Base-by-base conservation (phyloP, 352 stramenopile species). In the Thraustochytrium sp. region DNA sequence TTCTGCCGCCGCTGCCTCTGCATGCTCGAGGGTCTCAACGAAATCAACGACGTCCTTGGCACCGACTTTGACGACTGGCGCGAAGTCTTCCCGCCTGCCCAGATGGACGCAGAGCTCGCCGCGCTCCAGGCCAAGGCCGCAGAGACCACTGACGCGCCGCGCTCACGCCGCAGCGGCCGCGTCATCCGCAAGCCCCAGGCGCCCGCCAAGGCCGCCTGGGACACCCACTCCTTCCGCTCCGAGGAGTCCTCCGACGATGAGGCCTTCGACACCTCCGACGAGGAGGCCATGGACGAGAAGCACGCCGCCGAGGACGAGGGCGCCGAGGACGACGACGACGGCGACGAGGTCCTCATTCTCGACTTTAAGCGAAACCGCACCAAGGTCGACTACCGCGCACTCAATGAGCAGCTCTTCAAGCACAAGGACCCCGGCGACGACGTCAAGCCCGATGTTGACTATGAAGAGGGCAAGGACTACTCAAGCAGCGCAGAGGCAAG, bases 1-100 rank as follows among this genome's bases (percentile, higher is more conserved):
- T 92, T 92, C 73, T 92, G 90, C 82, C 89, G 88, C 0, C 68
- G 91, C 49, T 92, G 89, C 82, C 37, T 18, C 31, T 76, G 34
- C 61, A 59, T 84, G 40, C 16, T 80, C 16, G 44, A 65, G 36
- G 13, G 59, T 29, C 18, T 84, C 5, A 76, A 84, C 11, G 37
- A 84, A n/a, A 65, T 84, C n/a, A 84, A 84, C 44, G 76, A 77
- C 16, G 46, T 78, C 5, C 46, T 84, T 31, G 63, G 46, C 42
- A 80, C 68, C 8, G 51, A 80, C 40, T 63, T 80, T 80, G 68
- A 80, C 51, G 34, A 42, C 53, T 80, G 68, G 68, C 34, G 31
- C 0, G 68, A 80, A 23, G 44, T 80, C 9, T 80, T 48, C 76
- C 44, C 68, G 11, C 13, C 29, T 21, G 9, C 8, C 34, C 5